phyloP scores from a whole-genome alignment of 768 basidiomycete genomes.

The Leucocoprinus birnbaumii region DNA sequence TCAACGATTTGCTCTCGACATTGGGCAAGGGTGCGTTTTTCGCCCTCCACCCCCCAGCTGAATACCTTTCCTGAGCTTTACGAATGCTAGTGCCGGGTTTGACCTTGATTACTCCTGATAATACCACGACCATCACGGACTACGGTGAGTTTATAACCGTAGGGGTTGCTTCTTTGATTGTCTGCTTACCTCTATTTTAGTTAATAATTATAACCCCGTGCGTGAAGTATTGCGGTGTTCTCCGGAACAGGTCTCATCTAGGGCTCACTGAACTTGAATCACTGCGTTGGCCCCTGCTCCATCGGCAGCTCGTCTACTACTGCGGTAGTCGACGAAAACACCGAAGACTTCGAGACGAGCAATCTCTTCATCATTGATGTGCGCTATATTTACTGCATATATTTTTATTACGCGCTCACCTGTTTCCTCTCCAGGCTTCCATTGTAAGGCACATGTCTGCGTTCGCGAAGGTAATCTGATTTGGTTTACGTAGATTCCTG shows the following conservation, averaged over 20 bases:
- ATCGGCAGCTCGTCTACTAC: conserved; percentile 30
- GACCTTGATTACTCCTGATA: conserved; percentile 59
- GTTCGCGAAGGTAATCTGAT: background rate
- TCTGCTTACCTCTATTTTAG: conserved; percentile 16
- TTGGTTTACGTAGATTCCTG: background rate
- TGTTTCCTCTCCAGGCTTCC: conserved; percentile 5
- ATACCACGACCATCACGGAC: conserved; percentile 48
- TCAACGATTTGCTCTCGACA: conserved; percentile 44
- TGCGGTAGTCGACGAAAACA: conserved; percentile 54
- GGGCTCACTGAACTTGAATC: conserved; percentile 53
- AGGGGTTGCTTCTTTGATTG: background rate
- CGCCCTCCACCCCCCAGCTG: no score
- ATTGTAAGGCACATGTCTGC: background rate
- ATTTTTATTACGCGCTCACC: conserved; percentile 24
- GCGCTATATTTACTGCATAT: background rate
- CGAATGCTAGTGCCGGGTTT: conserved; percentile 39
- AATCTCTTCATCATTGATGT: conserved; percentile 53
- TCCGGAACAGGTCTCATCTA: conserved; percentile 11
- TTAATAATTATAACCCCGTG: conserved; percentile 36
- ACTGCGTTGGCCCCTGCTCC: conserved; percentile 57
- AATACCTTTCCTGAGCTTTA: conserved; percentile 1
- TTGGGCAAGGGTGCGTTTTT: conserved; percentile 41
- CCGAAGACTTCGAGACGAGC: conserved; percentile 48
- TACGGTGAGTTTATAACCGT: conserved; percentile 35
- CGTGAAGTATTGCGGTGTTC: background rate